phyloP scores from a whole-genome alignment of 305 asterid species.

The Caryopteris hybrid region DNA sequence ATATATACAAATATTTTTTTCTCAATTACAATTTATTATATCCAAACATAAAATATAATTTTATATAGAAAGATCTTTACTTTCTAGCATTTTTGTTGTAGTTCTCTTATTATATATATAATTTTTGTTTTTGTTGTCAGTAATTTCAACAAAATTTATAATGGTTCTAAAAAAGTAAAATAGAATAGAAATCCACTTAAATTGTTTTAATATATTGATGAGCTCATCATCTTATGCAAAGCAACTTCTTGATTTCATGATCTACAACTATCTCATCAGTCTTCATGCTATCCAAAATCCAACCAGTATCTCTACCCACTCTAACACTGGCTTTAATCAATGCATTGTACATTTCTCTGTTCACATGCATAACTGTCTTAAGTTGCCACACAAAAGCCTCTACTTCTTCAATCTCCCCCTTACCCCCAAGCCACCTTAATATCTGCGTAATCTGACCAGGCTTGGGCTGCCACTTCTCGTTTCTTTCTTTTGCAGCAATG shows the following conservation, averaged over 20 bases:
- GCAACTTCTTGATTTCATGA: conserved; percentile 29
- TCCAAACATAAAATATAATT: no score
- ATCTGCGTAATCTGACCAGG: conserved; percentile 28
- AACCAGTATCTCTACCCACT: conserved; percentile 22
- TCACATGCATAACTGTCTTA: conserved; percentile 26
- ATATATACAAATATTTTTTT: no score
- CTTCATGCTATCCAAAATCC: conserved; percentile 29
- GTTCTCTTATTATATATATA: no score
- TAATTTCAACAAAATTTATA: no score
- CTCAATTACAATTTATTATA: no score
- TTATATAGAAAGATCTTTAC: no score
- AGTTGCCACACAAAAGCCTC: conserved; percentile 42
- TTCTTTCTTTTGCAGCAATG: conserved; percentile 33
- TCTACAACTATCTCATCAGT: conserved; percentile 27
- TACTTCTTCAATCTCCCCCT: conserved; percentile 34
- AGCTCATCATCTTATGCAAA: conserved; percentile 19
- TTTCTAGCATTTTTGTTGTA: no score
- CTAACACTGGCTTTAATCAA: conserved; percentile 33
- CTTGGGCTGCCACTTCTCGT: conserved; percentile 50
- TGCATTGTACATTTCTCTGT: conserved; percentile 25
- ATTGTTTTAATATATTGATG: no score
- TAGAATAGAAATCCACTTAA: no score
- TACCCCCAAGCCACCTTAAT: conserved; percentile 43
- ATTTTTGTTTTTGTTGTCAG: no score
- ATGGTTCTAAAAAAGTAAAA: no score